Percentiles rank a stretch among this genome's conserved stretches.
Conservation (phyloP, 2,329 filamentous ascomycete species). For the Intubia oerlemansii region DNA sequence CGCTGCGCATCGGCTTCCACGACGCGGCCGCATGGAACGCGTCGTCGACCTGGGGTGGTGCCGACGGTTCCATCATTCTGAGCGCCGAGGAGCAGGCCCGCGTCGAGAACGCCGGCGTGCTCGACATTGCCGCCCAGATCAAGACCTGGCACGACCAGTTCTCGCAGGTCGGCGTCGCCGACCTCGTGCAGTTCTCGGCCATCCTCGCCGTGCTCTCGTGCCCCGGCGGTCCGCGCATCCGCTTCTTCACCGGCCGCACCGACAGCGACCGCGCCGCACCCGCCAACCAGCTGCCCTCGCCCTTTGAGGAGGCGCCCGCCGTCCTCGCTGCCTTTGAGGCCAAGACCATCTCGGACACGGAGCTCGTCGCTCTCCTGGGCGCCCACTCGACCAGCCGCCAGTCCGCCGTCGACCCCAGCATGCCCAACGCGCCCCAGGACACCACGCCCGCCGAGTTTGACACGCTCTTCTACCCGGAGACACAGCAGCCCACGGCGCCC, state of each 20-base stretch:
- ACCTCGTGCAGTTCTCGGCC: conserved; percentile 20
- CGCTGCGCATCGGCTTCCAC: conserved; percentile 24
- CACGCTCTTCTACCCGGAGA: conserved; percentile 24
- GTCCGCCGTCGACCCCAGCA: conserved; percentile 18
- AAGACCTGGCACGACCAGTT: conserved; percentile 20
- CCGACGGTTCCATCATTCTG: conserved; percentile 22
- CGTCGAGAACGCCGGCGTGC: conserved; percentile 21
- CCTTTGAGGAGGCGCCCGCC: conserved; percentile 17
- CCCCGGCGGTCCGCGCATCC: conserved; percentile 26
- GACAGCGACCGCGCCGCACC: not conserved
- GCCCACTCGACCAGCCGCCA: conserved; percentile 29
- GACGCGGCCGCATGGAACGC: conserved; percentile 21
- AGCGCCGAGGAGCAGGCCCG: conserved; percentile 25
- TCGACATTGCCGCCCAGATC: conserved; percentile 17
- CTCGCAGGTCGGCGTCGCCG: conserved; percentile 19
- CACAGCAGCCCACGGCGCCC: conserved; percentile 11
- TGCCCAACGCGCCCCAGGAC: conserved; percentile 21
- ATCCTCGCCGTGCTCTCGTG: conserved; percentile 24
- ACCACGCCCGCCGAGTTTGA: conserved; percentile 28
- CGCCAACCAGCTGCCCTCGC: conserved; percentile 21
- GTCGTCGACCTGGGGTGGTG: conserved; percentile 16
- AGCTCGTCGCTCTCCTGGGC: conserved; percentile 31
- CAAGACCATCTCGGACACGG: conserved; percentile 26
- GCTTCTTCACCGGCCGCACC: conserved; percentile 16
- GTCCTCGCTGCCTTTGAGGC: conserved; percentile 24